Base-by-base conservation (phyloP, 164 flowering plant species). In the Macadamia tetraphylla region DNA sequence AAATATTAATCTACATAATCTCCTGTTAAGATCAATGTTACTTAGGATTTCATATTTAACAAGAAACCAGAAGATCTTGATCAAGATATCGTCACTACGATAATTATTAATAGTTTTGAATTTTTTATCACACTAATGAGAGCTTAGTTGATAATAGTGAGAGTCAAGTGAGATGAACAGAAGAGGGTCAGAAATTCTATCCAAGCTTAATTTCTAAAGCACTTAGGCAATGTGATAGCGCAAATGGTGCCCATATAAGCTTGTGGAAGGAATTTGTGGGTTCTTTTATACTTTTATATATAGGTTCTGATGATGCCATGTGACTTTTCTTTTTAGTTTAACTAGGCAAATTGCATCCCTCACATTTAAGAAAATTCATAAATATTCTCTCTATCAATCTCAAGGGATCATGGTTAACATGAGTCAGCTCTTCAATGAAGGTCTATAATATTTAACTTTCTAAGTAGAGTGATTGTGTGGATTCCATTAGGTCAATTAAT, bases 1-100 rank as follows among this genome's bases (percentile, higher is more conserved):
- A 32, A 65, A 31, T 1, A 65, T 23, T 11, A 8, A 29, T 58
- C 40, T 35, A 35, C 5, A 35, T 29, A 58, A 30, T 58, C 9
- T 58, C 29, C 12, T 44, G 30, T 58, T 46, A 15, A 8, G 5
- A 32, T 42, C 58, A 9, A 7, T 59, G 59, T 51, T 67, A 42
- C 51, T 46, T 58, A 59, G 51, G 70, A 67, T 58, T 67, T 67
- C 30, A 58, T 52, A 46, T 67, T 67, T 30, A 59, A 59, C 31
- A 59, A 59, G 57, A 71, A 64, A 76, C 66, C 71, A 40, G 71
- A 71, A 51, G 79, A 79, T 69, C 62, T 73, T 58, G 63, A 49
- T 71, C 52, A 18, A 76, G 70, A 78, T 75, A 70, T 70, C 65
- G 67, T 61, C 55, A 42, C 58, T 30, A 59, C 15, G 40, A 62